phyloP scores from a whole-genome alignment of 2,329 filamentous ascomycete genomes.

The Dactylellina sp. region DNA sequence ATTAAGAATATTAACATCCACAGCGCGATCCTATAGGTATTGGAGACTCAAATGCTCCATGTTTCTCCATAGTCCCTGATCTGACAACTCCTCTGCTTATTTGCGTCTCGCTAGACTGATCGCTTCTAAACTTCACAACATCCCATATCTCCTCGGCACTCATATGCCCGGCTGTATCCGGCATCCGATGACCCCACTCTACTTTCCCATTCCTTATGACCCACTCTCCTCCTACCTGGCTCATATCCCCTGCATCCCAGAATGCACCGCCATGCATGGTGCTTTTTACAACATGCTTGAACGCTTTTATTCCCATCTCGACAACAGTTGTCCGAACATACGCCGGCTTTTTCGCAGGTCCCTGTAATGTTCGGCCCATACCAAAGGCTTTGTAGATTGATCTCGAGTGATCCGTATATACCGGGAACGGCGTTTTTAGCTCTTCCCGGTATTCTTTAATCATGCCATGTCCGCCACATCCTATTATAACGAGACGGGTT shows the following conservation, averaged over 20 bases:
- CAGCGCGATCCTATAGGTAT: constrained; percentile 16
- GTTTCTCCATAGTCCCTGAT: constrained; percentile 47
- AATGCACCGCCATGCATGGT: constrained; percentile 37
- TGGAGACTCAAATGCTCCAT: constrained; percentile 37
- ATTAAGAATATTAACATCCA: constrained; percentile 30
- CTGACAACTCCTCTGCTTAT: constrained; percentile 34
- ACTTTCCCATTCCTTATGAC: constrained; percentile 44
- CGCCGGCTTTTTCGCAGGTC: constrained; percentile 46
- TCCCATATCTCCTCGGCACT: constrained; percentile 55
- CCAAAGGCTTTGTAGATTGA: constrained; percentile 46
- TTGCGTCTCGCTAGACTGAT: constrained; percentile 17
- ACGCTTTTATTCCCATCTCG: constrained; percentile 52
- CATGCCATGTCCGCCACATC: constrained; percentile 42
- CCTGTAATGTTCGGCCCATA: constrained; percentile 46
- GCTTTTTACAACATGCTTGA: constrained; percentile 43
- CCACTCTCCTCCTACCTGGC: constrained; percentile 53
- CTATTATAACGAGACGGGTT: constrained; percentile 55
- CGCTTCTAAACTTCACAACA: constrained; percentile 48
- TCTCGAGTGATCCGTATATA: constrained; percentile 48
- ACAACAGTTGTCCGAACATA: constrained; percentile 48
- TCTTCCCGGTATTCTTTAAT: constrained; percentile 43
- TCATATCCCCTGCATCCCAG: constrained; percentile 55
- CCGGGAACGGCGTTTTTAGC: constrained; percentile 38
- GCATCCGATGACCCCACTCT: constrained; percentile 53
- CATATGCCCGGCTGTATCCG: constrained; percentile 52